These are phyloP conservation scores for Furcasterigmium furcatum DNA, from an alignment of 2,329 filamentous ascomycete species.

Conservation along the genomic window DNA sequence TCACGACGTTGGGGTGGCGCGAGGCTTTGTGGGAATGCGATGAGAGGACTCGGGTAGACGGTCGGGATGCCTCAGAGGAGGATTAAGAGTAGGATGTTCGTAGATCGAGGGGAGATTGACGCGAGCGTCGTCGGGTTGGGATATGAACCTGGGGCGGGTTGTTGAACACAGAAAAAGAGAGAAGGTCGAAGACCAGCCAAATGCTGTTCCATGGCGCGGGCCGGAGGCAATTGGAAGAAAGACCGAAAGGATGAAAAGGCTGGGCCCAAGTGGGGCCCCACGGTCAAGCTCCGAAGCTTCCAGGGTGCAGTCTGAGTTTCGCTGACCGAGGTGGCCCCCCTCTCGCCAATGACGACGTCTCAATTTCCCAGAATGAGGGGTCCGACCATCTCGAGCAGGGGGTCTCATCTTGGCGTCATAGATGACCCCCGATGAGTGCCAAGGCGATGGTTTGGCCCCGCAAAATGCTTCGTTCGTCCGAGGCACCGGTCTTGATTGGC, in stretches of 20 bases:
- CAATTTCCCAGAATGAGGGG: neutral
- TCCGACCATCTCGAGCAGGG: neutral
- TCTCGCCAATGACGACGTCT: neutral
- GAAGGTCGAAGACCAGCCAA: neutral
- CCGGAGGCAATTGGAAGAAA: too few species aligned
- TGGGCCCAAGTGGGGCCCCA: neutral
- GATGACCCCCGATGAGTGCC: neutral
- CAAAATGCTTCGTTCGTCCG: too few species aligned
- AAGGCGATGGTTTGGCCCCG: neutral
- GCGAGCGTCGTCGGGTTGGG: neutral
- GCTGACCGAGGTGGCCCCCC: neutral
- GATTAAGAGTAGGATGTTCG: too few species aligned
- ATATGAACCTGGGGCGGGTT: too few species aligned
- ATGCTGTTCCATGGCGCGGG: too few species aligned
- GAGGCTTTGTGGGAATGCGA: too few species aligned
- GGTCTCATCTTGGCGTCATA: neutral
- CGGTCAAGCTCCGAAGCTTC: conserved; percentile 1
- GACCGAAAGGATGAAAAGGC: neutral
- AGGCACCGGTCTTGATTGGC: too few species aligned
- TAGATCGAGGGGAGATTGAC: neutral
- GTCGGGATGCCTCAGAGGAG: neutral
- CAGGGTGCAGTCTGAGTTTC: neutral
- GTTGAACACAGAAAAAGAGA: neutral
- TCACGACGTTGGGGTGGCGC: neutral
- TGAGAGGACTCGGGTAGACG: neutral